Conservation (phyloP, 2,329 filamentous ascomycete genomes). For the Amauroascus niger region DNA sequence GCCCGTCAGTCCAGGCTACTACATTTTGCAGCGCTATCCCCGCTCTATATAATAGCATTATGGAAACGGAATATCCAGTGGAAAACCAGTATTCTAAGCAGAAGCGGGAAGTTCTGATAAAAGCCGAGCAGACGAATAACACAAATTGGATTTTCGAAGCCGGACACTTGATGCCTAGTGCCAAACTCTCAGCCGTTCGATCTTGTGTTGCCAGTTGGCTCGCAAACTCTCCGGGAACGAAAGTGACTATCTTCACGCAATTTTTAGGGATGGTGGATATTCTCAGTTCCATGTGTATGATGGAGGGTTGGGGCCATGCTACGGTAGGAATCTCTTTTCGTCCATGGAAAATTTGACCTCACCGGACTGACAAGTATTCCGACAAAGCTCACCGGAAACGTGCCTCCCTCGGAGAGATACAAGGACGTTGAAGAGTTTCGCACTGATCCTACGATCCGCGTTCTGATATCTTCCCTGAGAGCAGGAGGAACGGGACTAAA, state of each 20-base stretch:
- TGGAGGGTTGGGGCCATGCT: slow-evolving; percentile 42
- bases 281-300: slow-evolving; percentile 41
- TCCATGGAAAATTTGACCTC: not conserved
- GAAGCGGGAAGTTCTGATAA: not conserved
- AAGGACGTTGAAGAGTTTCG: slow-evolving; percentile 42
- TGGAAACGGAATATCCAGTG: not conserved
- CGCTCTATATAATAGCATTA: not conserved
- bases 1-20: not conserved
- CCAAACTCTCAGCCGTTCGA: slow-evolving; percentile 33
- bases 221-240: slow-evolving; percentile 38
- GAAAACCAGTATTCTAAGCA: not conserved
- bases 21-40: not conserved
- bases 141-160: slow-evolving; percentile 24
- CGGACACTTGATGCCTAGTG: slow-evolving; percentile 26
- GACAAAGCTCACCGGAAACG: slow-evolving; percentile 43
- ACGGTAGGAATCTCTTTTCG: slow-evolving; percentile 24
- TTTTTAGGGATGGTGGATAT: slow-evolving; percentile 47
- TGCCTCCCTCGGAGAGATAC: slow-evolving; percentile 37
- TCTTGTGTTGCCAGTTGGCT: slow-evolving; percentile 33
- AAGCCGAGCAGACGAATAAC: slow-evolving; percentile 17
- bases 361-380: not conserved
- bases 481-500: slow-evolving; percentile 52
- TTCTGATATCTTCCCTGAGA: slow-evolving; percentile 49
- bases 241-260: slow-evolving; percentile 53
- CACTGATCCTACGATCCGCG: slow-evolving; percentile 28